phyloP scores from a whole-genome alignment of 148 eudicot genomes.

The Persicaria maculosa region DNA sequence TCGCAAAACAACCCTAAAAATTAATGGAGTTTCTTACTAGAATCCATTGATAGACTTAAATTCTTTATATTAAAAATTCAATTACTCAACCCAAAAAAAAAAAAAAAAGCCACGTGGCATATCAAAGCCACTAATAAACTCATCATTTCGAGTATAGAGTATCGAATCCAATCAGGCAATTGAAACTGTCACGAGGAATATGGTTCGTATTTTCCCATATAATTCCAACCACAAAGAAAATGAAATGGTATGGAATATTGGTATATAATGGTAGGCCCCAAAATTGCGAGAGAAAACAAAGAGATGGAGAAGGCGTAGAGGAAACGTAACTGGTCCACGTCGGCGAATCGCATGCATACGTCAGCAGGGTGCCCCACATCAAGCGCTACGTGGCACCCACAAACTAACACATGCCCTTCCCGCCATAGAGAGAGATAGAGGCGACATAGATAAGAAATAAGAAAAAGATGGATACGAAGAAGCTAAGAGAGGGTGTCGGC shows the following conservation, averaged over 20 bases:
- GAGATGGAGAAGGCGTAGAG: slow-evolving; percentile 5
- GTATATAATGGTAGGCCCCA: not conserved
- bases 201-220: not conserved
- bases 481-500: not conserved
- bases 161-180: not conserved
- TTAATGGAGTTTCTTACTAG: too few relatives aligned
- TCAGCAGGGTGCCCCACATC: not conserved
- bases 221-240: not conserved
- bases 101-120: too few relatives aligned
- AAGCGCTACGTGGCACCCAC: not conserved
- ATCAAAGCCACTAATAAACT: too few relatives aligned
- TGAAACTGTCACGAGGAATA: not conserved
- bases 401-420: not conserved
- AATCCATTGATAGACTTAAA: too few relatives aligned
- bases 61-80: too few relatives aligned
- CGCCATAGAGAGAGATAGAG: not conserved
- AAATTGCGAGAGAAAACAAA: not conserved
- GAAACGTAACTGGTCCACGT: slow-evolving; percentile 2
- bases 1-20: too few relatives aligned
- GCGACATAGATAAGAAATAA: not conserved
- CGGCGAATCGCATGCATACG: slow-evolving; percentile 4
- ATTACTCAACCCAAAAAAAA: too few relatives aligned
- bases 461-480: slow-evolving; percentile 6
- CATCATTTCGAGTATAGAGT: too few relatives aligned
- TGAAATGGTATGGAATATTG: not conserved